Evolutionary conservation across 225 moss, liverwort and hornwort species (phyloP), one percentile per base, ranked within the genome.

Genomic region (Marchantia polymorpha): DNA sequence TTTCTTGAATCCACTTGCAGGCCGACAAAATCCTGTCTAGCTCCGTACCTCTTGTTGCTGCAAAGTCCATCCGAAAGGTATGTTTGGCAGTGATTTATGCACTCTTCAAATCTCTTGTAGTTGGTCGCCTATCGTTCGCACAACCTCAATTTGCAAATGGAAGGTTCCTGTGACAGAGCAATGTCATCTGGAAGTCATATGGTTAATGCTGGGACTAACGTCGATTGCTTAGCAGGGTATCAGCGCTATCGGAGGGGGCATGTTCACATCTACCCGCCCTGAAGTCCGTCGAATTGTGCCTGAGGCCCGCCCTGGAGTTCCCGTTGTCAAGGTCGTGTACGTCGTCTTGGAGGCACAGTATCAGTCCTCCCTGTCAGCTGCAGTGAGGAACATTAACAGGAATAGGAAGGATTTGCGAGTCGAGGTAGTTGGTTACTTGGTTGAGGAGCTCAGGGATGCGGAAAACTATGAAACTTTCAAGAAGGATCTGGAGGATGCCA

Each of bases 321-420:
- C 93, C 7, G 91, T 93, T 0, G 99, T 99, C 80, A 99, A 99
- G 79, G 95, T 99, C 52, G 95, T 99, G 9, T 99, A 99, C 63
- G 99, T 99, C 25, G 99, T 99, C 68, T 67, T 99, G 65, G 99
- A 99, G 81, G 99, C 99, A 16, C 99, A 99, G 76, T 99, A 99
- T 23, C 95, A 99, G 77, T 89, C 93, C 0, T 95, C 99, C 0
- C 89, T 99, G 3, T 99, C 99, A 15, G 93, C 99, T 14, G 95
- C 99, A 0, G 99, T 99, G 55, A 64, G 99, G 79, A 99, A 82
- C 53, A 99, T 99, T 22, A 99, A 99, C 67, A 82, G 87, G 79
- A 81, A 77, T 0, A 90, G 99, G 59, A 89, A 87, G 72, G 95
- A 93, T 83, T 78, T 99, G 9, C 90, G 90, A 10, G 73, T 99